These are phyloP conservation scores for Geotrichum europaeum DNA, from an alignment of 1,139 yeast genomes.

Conservation along the genomic window DNA sequence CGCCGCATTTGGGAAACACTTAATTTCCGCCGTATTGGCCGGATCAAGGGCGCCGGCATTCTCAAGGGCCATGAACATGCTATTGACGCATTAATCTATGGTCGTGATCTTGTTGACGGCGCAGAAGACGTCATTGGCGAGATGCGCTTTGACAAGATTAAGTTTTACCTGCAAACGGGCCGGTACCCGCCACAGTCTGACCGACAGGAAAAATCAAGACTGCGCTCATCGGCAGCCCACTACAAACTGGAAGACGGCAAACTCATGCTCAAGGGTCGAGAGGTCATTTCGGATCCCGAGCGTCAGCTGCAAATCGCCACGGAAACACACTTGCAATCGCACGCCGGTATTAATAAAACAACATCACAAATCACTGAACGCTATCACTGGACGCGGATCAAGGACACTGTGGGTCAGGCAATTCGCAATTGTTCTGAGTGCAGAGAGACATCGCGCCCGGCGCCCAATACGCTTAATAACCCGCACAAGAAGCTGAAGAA, in stretches of 20 bases:
- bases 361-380: slow-evolving; percentile 71
- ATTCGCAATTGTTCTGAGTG: slow-evolving; percentile 74
- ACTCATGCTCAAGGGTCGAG: slow-evolving; percentile 69
- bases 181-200: slow-evolving; percentile 78
- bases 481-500: slow-evolving; percentile 22
- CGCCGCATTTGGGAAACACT: slow-evolving; percentile 73
- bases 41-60: slow-evolving; percentile 78
- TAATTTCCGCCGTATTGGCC: slow-evolving; percentile 71
- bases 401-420: slow-evolving; percentile 78
- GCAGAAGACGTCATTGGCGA: slow-evolving; percentile 51
- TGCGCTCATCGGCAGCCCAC: slow-evolving; percentile 76
- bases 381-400: slow-evolving; percentile 88
- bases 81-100: slow-evolving; percentile 75
- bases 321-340: slow-evolving; percentile 62
- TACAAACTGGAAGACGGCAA: slow-evolving; percentile 67
- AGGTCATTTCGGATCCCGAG: slow-evolving; percentile 70
- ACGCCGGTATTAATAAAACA: slow-evolving; percentile 87
- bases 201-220: slow-evolving; percentile 75
- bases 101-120: slow-evolving; percentile 45
- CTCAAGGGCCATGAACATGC: slow-evolving; percentile 77
- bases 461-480: slow-evolving; percentile 18
- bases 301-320: slow-evolving; percentile 70
- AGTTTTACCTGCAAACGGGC: slow-evolving; percentile 75
- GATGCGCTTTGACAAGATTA: slow-evolving; percentile 68
- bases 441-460: slow-evolving; percentile 40